These are phyloP conservation scores for Ilex aquifolium DNA, from an alignment of 257 asterid genomes.

Conservation along the genomic window DNA sequence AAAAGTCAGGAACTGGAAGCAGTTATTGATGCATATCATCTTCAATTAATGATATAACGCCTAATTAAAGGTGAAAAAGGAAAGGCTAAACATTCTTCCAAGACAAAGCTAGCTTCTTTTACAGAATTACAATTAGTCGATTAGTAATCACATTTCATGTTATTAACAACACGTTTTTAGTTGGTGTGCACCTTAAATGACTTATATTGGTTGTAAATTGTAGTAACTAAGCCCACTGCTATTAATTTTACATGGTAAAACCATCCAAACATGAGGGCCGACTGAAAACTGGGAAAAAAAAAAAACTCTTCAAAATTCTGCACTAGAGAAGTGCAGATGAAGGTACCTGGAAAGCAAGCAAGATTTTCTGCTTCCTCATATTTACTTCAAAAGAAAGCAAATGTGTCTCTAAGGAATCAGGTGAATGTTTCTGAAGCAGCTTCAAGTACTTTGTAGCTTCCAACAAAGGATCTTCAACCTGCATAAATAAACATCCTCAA, in stretches of 20 bases:
- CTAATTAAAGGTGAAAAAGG: no score
- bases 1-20: neutral
- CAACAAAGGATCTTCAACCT: slow-evolving; percentile 88
- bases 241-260: no score
- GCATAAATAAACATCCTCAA: slow-evolving; percentile 13
- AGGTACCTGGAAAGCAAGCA: slow-evolving; percentile 81
- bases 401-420: slow-evolving; percentile 77
- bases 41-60: no score
- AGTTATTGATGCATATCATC: neutral
- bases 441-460: slow-evolving; percentile 95
- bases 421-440: slow-evolving; percentile 88
- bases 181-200: neutral
- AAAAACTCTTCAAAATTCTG: no score
- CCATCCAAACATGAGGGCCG: neutral
- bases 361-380: slow-evolving; percentile 72
- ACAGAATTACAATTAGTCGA: neutral
- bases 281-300: neutral
- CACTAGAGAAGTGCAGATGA: slow-evolving; percentile 4
- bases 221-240: no score
- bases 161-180: neutral
- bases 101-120: slow-evolving; percentile 1
- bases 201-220: no score
- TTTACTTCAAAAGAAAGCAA: slow-evolving; percentile 84
- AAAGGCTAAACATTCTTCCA: neutral
- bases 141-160: no score